Evolutionary conservation across 1,284 basidiomycete species (phyloP), one percentile per base, ranked within the genome.

Genomic region (Leccinum angustisporum): DNA sequence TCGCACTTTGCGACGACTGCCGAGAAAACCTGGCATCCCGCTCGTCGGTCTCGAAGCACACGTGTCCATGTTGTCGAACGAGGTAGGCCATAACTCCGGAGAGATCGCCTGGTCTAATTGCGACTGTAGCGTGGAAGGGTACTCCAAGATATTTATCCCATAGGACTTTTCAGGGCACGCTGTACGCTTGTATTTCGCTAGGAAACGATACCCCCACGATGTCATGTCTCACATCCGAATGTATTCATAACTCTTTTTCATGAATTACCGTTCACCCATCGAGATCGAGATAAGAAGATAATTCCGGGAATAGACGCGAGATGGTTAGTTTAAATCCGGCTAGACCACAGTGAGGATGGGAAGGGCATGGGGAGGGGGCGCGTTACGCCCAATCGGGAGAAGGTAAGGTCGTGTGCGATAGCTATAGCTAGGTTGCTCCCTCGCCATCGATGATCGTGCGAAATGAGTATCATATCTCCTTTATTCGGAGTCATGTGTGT

Each of bases 1-100:
- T 91, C 30, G 83, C 88, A 2, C 79, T 91, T 69, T 91, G 89
- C 66, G 87, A 91, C 66, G 83, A 83, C 64, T 91, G 89, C 69
- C 80, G 89, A 59, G 84, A 86, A 69, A 86, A 86, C 63, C 74
- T 91, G 54, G 87, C 88, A 5, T 83, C 86, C 1, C 81, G 86
- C 21, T 80, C 83, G 38, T 77, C 84, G 0, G 82, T 86, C 16
- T 83, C 84, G 9, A 90, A 87, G 68, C 90, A 91, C 66, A 78
- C 81, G 2, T 91, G 90, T 69, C 89, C 89, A 0, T 91, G 90
- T 68, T 91, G 89, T 75, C 81, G 90, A 64, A 81, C 82, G 69
- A 80, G 71, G 87, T 90, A 67, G 70, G 86, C 78, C 18, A 56
- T 61, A 48, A 8, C 1, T 30, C 6, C n/a, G 13, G 25, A 34